Evolutionary conservation across 2,329 filamentous ascomycete genomes (phyloP).

Genomic region (Stylonectria norvegica): DNA sequence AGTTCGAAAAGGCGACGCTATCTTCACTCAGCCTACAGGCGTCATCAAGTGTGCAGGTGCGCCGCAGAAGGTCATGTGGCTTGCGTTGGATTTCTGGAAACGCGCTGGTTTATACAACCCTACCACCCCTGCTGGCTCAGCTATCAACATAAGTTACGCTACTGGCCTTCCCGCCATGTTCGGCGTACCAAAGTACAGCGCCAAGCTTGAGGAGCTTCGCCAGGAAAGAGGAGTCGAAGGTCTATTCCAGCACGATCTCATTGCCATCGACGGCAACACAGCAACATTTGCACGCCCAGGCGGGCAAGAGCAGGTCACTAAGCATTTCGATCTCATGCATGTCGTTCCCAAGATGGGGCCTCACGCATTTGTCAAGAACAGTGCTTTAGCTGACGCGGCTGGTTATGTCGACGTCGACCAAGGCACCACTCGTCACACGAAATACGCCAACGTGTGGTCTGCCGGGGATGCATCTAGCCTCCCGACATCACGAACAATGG

Average conservation of each 20-base stretch:
- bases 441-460: constrained; percentile 56
- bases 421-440: constrained; percentile 49
- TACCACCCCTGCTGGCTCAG: constrained; percentile 34
- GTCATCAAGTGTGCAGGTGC: constrained; percentile 60
- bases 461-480: constrained; percentile 57
- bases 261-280: constrained; percentile 50
- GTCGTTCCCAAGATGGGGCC: constrained; percentile 58
- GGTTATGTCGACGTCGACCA: constrained; percentile 59
- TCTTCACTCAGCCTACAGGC: constrained; percentile 59
- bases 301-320: constrained; percentile 42
- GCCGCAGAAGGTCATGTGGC: constrained; percentile 61
- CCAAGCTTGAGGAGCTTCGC: constrained; percentile 50
- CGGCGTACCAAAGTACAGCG: constrained; percentile 57
- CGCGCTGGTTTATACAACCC: constrained; percentile 48
- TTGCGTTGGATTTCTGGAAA: constrained; percentile 59
- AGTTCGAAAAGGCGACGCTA: constrained; percentile 48
- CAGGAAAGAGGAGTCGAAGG: constrained; percentile 54
- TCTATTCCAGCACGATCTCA: constrained; percentile 55
- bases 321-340: constrained; percentile 53
- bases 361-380: constrained; percentile 52
- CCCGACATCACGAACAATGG: constrained; percentile 55
- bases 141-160: constrained; percentile 52
- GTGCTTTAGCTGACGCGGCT: constrained; percentile 50
- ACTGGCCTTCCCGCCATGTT: constrained; percentile 57
- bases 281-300: constrained; percentile 47